Base-by-base conservation (phyloP, 345 rosid genomes). In the Cardiospermum halicacabum region DNA sequence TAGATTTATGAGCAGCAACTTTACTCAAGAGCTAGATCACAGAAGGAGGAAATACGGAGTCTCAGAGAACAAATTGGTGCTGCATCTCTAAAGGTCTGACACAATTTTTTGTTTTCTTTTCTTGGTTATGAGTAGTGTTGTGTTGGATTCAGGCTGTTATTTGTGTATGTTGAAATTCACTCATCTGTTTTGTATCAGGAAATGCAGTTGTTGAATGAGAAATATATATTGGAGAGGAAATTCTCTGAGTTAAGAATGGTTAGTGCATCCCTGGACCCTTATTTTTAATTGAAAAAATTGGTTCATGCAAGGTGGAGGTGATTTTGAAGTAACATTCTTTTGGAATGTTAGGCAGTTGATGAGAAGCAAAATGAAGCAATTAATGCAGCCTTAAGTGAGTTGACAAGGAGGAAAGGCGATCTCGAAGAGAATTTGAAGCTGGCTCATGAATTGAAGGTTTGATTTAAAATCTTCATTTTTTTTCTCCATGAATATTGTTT, bases 181-280 rank as follows among this genome's bases (percentile, higher is more conserved):
- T 70, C 56, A 24, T 68, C 48, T 56, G 37, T 64, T 47, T 77
- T 72, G 21, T 63, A 40, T 68, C 89, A 94, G 99, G 96, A 94
- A 73, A 64, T 94, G 85, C 93, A 89, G 77, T 70, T 84, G 70
- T 72, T 84, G 67, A 87, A 76, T 70, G 99, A 94, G 66, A 89
- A 87, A 72, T 87, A 76, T 76, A 77, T 80, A 3, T 66, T 86
- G 70, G 99, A 94, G 78, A 87, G 89, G 83, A 89, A 84, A 77
- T 78, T 87, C 64, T 82, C 99, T n/a, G 96, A 94, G 69, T 82
- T 94, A 55, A 77, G 96, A 72, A 82, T 89, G 96, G 99, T 93
- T 71, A 60, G 89, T 85, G 54, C 57, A 32, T 75, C 51, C 15
- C 18, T 68, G 71, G 42, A 59, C 61, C 56, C 19, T 12, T 36